Evolutionary conservation across 306 rosid genomes (phyloP).

Genomic region (Corylus avellana): DNA sequence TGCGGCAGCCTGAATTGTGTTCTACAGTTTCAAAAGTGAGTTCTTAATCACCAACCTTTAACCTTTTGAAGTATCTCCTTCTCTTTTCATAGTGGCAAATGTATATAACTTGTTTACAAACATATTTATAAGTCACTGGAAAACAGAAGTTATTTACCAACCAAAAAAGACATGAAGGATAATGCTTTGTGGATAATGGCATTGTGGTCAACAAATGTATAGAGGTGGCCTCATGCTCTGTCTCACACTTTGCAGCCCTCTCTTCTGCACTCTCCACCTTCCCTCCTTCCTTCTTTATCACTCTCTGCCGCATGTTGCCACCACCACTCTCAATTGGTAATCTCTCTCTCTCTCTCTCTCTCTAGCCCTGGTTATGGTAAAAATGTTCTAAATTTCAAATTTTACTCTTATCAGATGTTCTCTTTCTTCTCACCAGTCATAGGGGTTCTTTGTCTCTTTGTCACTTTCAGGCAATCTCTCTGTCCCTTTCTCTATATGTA

Average conservation of each 20-base stretch:
- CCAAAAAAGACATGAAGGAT: too few relatives aligned
- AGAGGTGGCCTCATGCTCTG: background rate
- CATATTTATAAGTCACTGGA: background rate
- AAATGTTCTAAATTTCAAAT: conserved; percentile 10
- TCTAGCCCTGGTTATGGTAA: conserved; percentile 11
- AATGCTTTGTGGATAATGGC: background rate
- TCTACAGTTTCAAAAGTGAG: conserved; percentile 40
- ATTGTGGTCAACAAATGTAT: background rate
- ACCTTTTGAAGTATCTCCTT: background rate
- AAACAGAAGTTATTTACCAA: background rate
- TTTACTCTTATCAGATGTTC: conserved; percentile 40
- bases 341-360: conserved; percentile 16
- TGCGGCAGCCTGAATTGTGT: conserved; percentile 75
- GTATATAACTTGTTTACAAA: background rate
- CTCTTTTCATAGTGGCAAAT: conserved; percentile 1
- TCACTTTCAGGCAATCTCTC: conserved; percentile 32
- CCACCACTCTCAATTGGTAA: conserved; percentile 40
- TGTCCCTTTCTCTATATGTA: background rate
- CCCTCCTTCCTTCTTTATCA: conserved; percentile 13
- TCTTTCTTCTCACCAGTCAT: conserved; percentile 37
- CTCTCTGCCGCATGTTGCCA: conserved; percentile 35
- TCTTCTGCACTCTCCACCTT: conserved; percentile 1
- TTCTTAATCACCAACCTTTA: conserved; percentile 26
- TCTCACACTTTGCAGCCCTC: conserved; percentile 37
- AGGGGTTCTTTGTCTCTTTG: conserved; percentile 36